These are phyloP conservation scores for Leishmania major DNA, from an alignment of 208 protist genomes.

Conservation along the genomic window DNA sequence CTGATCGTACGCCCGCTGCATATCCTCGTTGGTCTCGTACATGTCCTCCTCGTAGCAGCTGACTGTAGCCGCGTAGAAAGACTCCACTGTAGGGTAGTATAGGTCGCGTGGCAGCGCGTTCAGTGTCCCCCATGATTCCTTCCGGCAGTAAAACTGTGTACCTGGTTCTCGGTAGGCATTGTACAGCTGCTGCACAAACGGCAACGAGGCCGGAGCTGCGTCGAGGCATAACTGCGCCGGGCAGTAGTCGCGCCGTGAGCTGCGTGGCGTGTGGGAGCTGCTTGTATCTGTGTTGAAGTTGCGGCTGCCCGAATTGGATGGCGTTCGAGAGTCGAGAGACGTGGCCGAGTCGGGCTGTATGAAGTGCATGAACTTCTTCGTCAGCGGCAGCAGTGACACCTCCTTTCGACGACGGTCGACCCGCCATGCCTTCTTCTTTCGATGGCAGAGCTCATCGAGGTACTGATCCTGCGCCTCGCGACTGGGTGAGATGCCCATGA, in stretches of 20 bases:
- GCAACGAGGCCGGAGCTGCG: conserved; percentile 12
- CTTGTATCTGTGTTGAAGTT: background rate
- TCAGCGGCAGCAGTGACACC: conserved; percentile 17
- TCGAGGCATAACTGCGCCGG: background rate
- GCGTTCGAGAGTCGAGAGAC: background rate
- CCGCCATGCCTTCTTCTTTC: background rate
- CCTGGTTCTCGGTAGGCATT: conserved; percentile 35
- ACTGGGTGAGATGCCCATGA: conserved; percentile 20
- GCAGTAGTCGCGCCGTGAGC: background rate
- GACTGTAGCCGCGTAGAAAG: conserved; percentile 42
- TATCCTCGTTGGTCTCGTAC: conserved; percentile 44
- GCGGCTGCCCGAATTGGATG: background rate
- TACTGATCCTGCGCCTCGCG: conserved; percentile 14
- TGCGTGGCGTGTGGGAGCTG: background rate
- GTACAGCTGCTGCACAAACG: conserved; percentile 53
- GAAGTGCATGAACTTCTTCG: conserved; percentile 13
- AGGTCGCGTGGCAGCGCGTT: conserved; percentile 22
- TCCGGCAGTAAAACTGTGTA: conserved; percentile 47
- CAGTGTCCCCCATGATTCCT: conserved; percentile 23
- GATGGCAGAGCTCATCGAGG: conserved; percentile 7
- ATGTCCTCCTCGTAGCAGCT: conserved; percentile 38
- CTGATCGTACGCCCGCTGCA: conserved; percentile 21
- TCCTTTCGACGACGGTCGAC: conserved; percentile 4
- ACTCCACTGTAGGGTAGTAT: conserved; percentile 39
- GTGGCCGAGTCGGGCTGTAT: background rate